Percentiles rank a stretch among this genome's conserved stretches.
Conservation (phyloP, 2,329 filamentous ascomycete species). For the Aspergillus brunneoviolaceus region DNA sequence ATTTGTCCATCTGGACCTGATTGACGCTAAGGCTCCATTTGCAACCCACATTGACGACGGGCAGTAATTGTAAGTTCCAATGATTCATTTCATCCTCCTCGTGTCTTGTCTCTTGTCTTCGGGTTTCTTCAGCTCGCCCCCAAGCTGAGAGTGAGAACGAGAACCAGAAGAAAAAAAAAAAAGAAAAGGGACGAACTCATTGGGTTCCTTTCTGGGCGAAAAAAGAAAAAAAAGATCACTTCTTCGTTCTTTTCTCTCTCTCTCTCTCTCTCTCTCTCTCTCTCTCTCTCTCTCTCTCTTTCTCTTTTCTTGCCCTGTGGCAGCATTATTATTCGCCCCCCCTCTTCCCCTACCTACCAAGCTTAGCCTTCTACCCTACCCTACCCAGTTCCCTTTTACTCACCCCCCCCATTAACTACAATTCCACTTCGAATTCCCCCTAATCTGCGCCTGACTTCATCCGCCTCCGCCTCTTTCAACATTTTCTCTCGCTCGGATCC, state of each 20-base stretch:
- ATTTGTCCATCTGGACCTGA: conserved; percentile 14
- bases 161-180: not conserved
- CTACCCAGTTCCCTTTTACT: not conserved
- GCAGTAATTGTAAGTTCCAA: conserved; percentile 7
- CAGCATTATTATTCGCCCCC: not conserved
- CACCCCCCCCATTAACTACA: not conserved
- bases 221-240: not conserved
- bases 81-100: not conserved
- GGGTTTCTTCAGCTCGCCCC: conserved; percentile 2
- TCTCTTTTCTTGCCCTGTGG: not conserved
- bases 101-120: not conserved
- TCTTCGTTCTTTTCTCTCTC: conserved; percentile 7
- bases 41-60: conserved; percentile 9
- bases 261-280: conserved; percentile 3
- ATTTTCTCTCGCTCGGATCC: conserved; percentile 4
- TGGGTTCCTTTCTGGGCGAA: not conserved
- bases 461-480: not conserved
- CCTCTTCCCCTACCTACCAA: not conserved
- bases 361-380: not conserved
- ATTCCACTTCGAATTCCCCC: not conserved
- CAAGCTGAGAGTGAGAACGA: not conserved
- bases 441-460: not conserved
- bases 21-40: conserved; percentile 13
- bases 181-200: not conserved
- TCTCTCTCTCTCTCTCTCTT: conserved; percentile 2